phyloP scores from a whole-genome alignment of 129 eudicot species.

The Pulicaria dysenterica region DNA sequence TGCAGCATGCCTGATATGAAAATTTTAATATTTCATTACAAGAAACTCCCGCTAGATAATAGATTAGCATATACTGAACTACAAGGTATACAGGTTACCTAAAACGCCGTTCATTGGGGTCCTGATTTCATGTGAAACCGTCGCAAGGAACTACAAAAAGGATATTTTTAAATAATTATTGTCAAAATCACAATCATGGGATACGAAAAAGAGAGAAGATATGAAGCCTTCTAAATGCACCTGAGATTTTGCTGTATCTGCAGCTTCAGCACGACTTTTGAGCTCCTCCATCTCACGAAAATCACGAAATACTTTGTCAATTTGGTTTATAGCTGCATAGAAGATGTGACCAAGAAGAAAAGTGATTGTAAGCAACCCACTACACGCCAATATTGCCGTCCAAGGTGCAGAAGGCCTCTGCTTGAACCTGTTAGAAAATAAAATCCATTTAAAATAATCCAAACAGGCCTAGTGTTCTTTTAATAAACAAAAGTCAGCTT shows the following conservation, averaged over 20 bases:
- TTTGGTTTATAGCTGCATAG: slow-evolving; percentile 63
- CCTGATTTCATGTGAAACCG: slow-evolving; percentile 95
- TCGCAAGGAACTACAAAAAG: slow-evolving; percentile 79
- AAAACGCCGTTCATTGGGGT: slow-evolving; percentile 98
- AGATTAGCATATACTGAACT: neutral
- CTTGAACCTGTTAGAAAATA: slow-evolving; percentile 57
- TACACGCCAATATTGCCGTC: slow-evolving; percentile 58
- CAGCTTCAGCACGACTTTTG: slow-evolving; percentile 85
- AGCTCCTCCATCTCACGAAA: slow-evolving; percentile 66
- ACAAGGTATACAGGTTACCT: slow-evolving; percentile 46
- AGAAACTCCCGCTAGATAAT: neutral
- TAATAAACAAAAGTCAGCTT: neutral
- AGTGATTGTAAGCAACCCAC: slow-evolving; percentile 59
- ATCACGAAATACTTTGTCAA: slow-evolving; percentile 59
- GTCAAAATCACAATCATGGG: neutral
- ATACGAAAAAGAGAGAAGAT: neutral
- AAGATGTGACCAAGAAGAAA: slow-evolving; percentile 69
- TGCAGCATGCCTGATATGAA: slow-evolving; percentile 79
- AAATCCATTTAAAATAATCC: neutral
- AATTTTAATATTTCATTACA: neutral
- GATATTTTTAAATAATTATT: slow-evolving; percentile 22
- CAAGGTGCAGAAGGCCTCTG: slow-evolving; percentile 67
- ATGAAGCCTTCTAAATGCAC: slow-evolving; percentile 36
- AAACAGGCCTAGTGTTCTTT: neutral
- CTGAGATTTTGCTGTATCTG: slow-evolving; percentile 95